Base-by-base conservation (phyloP, 1,284 basidiomycete genomes). In the Pseudozyma pruni region DNA sequence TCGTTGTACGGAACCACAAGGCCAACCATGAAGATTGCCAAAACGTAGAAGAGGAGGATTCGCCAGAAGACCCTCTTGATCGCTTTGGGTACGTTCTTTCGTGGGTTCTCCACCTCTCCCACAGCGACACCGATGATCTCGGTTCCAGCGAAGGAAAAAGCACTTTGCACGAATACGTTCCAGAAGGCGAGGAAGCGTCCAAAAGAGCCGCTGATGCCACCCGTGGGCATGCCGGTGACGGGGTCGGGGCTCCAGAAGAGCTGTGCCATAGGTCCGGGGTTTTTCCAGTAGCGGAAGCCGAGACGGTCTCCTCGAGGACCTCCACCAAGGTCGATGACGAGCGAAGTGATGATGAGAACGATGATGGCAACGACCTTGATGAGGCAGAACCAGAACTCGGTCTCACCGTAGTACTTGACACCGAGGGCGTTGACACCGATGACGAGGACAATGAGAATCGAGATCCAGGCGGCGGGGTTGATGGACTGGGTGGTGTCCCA, bases 51-150 rank as follows among this genome's bases (percentile, higher is more conserved):
- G 38, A 82, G 59, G 17, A 75, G 46, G 76, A 89, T 88, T 69
- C 78, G 69, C 62, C 55, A 55, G 40, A 66, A 75, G 33, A 76
- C 71, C 8, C 58, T 51, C 56, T 71, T 70, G 63, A 78, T 63
- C 19, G 73, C 74, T 47, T 61, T 62, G 35, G 73, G 70, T 1
- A 77, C 70, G 43, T 80, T 80, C 51, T 64, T 60, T 17, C 83
- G 74, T 8, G 85, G 85, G 75, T 83, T 83, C 54, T 78, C 76
- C 4, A 77, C 78, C 74, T 92, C 91, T 27, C 89, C 83, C 32
- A 91, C 91, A 54, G 91, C 86, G 82, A 93, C 89, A 34, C 91
- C 92, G 35, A 94, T 90, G 70, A 93, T 90, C 81, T 94, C 92
- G 16, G 91, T 93, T 39, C 37, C 88, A 87, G 33, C 90, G 84